Evolutionary conservation across 495 filamentous ascomycete species (phyloP).

Genomic region (Aspergillus ellipticus): DNA sequence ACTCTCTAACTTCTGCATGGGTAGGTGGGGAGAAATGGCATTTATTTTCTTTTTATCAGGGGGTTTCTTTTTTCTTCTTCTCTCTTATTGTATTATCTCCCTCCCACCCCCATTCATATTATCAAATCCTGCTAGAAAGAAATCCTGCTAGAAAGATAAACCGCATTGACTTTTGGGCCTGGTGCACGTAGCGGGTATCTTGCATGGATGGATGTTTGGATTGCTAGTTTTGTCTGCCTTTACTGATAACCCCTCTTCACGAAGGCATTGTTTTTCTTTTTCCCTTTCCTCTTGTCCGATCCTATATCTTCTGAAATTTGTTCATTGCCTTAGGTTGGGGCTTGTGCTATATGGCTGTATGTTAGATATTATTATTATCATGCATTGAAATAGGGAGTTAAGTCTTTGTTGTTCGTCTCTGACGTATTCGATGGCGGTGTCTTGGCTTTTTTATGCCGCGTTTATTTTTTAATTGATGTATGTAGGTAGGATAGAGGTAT

Average conservation of each 20-base stretch:
- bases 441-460: neutral
- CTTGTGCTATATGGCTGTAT: neutral
- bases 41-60: neutral
- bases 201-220: neutral
- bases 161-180: neutral
- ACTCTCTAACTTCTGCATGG: too few species aligned
- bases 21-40: too few species aligned
- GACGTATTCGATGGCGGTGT: neutral
- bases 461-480: neutral
- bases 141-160: neutral
- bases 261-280: too few species aligned
- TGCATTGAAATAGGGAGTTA: neutral
- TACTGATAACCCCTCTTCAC: neutral
- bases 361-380: conserved; percentile 1
- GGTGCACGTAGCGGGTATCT: neutral
- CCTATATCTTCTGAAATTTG: too few species aligned
- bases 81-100: neutral
- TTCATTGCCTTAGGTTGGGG: neutral
- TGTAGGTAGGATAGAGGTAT: too few species aligned
- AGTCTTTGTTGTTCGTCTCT: neutral
- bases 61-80: neutral
- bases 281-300: too few species aligned
- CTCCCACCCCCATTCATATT: too few species aligned
- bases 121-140: too few species aligned
- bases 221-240: neutral